Conservation (phyloP, 2,329 filamentous ascomycete species). For the Orbilia ellipsospora region DNA sequence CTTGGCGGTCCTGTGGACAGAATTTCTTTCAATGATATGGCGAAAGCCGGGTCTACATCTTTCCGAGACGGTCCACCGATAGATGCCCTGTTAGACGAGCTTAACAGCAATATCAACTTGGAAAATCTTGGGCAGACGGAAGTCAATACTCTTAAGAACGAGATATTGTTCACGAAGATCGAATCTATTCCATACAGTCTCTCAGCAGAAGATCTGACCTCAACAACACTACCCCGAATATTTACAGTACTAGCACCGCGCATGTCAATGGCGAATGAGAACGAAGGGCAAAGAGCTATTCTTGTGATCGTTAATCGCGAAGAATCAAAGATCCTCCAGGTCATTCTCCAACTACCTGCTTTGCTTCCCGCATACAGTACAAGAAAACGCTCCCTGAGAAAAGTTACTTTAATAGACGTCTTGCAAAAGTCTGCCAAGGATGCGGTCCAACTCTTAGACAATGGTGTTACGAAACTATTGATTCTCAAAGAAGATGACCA, state of each 20-base stretch:
- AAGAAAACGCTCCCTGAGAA: constrained; percentile 54
- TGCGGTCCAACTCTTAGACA: constrained; percentile 58
- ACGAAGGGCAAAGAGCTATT: constrained; percentile 49
- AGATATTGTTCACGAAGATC: constrained; percentile 77
- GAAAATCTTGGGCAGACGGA: constrained; percentile 71
- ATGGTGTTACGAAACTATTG: constrained; percentile 56
- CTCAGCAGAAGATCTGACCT: constrained; percentile 60
- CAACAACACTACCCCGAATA: constrained; percentile 38
- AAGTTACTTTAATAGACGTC: constrained; percentile 51
- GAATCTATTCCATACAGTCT: constrained; percentile 73
- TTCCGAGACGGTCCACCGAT: constrained; percentile 73
- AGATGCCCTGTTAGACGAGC: constrained; percentile 76
- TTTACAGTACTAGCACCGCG: constrained; percentile 47
- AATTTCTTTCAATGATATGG: constrained; percentile 79
- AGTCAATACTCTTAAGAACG: constrained; percentile 76
- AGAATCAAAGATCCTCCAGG: constrained; percentile 50
- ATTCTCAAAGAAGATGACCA: constrained; percentile 58
- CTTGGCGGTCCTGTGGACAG: constrained; percentile 86
- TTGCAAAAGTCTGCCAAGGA: constrained; percentile 55
- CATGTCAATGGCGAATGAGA: constrained; percentile 48
- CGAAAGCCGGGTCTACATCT: constrained; percentile 76
- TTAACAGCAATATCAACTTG: constrained; percentile 69
- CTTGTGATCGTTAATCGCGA: constrained; percentile 49
- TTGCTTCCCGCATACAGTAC: constrained; percentile 65
- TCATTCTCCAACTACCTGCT: constrained; percentile 49